Conservation (phyloP, 176 grass and related monocot species). For the Areca catechu region DNA sequence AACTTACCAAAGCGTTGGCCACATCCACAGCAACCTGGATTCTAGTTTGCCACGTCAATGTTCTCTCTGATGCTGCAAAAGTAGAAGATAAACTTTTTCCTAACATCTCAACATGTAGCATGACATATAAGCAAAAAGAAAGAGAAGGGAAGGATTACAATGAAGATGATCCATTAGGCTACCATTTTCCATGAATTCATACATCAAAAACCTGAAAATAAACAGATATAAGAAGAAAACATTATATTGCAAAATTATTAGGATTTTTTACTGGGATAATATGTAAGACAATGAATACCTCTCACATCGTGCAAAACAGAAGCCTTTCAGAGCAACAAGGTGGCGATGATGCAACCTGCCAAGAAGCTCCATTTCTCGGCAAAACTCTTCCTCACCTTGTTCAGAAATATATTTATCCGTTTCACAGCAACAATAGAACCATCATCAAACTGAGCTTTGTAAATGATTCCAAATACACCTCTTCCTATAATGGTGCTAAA, state of each 20-base stretch:
- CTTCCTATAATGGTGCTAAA: conserved; percentile 87
- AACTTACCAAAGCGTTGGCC: conserved; percentile 74
- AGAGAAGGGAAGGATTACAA: conserved; percentile 32
- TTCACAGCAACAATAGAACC: conserved; percentile 72
- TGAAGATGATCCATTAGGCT: conserved; percentile 94
- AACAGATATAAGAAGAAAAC: background rate
- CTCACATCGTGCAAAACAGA: conserved; percentile 78
- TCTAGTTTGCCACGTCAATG: conserved; percentile 66
- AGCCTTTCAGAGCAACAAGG: conserved; percentile 85
- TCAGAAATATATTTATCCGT: conserved; percentile 86
- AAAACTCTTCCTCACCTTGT: conserved; percentile 95
- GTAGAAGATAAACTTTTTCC: background rate
- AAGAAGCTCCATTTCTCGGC: conserved; percentile 86
- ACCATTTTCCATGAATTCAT: conserved; percentile 97
- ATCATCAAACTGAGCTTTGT: conserved; percentile 67
- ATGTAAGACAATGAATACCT: conserved; percentile 30
- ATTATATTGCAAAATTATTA: background rate
- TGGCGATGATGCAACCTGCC: conserved; percentile 96
- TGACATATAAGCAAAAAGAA: conserved; percentile 2
- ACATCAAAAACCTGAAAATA: conserved; percentile 72
- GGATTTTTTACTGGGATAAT: background rate
- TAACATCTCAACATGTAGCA: conserved; percentile 3
- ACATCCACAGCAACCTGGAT: conserved; percentile 82
- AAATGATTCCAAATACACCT: conserved; percentile 95
- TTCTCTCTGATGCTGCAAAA: conserved; percentile 52